A percentile compares a stretch with the other conserved stretches of the same genome.
phyloP scores from a whole-genome alignment of 2,329 filamentous ascomycete species.

The Exophiala mesophila region DNA sequence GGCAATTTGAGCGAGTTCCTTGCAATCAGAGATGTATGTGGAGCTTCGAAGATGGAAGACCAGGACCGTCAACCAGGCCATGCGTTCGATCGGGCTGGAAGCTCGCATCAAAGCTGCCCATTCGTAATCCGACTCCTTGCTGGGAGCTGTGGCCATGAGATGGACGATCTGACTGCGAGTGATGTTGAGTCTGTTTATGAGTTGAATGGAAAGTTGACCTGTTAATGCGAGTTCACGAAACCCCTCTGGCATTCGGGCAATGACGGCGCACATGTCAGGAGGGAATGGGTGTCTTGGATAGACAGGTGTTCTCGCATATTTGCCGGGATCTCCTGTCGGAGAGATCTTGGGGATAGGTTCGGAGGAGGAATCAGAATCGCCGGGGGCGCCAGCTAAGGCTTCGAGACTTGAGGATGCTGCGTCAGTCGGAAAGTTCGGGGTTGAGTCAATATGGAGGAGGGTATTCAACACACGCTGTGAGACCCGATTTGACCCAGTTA shows the following conservation, averaged over 20 bases:
- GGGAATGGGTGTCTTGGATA: slow-evolving; percentile 27
- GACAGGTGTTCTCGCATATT: slow-evolving; percentile 33
- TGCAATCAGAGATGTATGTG: slow-evolving; percentile 8
- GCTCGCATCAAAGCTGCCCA: slow-evolving; percentile 4
- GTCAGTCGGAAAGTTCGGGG: no score
- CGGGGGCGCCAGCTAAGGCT: slow-evolving; percentile 1
- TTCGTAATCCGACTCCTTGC: slow-evolving; percentile 4
- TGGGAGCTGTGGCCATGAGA: slow-evolving; percentile 12
- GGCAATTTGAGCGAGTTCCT: slow-evolving; percentile 9
- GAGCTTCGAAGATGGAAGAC: slow-evolving; percentile 15
- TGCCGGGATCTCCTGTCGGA: not conserved
- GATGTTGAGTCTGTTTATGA: slow-evolving; percentile 14
- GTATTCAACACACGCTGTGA: slow-evolving; percentile 5
- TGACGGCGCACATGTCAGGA: slow-evolving; percentile 10
- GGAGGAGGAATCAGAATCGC: not conserved
- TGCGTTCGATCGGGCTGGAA: slow-evolving; percentile 12
- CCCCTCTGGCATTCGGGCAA: slow-evolving; percentile 16
- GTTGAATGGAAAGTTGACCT: slow-evolving; percentile 12
- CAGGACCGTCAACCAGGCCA: slow-evolving; percentile 12
- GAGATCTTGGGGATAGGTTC: not conserved
- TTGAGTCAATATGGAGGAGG: no score
- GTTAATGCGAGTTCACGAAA: slow-evolving; percentile 20
- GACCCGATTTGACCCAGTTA: slow-evolving; percentile 4
- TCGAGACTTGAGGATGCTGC: no score
- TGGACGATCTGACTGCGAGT: slow-evolving; percentile 16